Evolutionary conservation across 352 stramenopile genomes (phyloP), one percentile per base, ranked within the genome.

Genomic region (Phytopythium sindhum): DNA sequence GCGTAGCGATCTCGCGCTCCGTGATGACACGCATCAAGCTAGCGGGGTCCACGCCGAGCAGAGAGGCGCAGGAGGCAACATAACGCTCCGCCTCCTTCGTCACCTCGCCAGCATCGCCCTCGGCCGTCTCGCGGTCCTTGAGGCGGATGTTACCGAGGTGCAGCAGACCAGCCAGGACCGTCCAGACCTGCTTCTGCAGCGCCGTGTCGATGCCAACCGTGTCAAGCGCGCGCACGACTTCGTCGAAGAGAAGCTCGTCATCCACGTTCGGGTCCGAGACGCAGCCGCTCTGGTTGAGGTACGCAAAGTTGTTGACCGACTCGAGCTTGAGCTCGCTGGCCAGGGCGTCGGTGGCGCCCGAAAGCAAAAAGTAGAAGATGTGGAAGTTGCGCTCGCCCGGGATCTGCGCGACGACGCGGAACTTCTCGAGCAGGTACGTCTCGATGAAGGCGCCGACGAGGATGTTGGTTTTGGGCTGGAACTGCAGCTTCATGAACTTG

Each of bases 401-500:
- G 52, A 92, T 93, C 67, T 96, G 89, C 53, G 80, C 81, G 21
- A 95, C 86, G 14, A 97, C 86, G 45, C 91, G 86, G 61, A 94
- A 97, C 66, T 94, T 96, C 73, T 96, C 88, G 11, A 96, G 78
- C 68, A 96, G 63, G 60, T 96, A 96, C 72, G 86, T 96, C 72
- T 96, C 86, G 57, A 95, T 89, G 69, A 89, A 93, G 15, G 86
- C 88, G 28, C 88, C 88, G 9, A 66, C 78, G 41, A 96, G 82
- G 50, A 82, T 83, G 68, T 90, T 88, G 29, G 72, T 80, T 42
- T 84, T 71, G 1, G 81, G 79, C 64, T 85, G 69, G 73, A 97
- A 97, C 73, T 96, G 84, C 44, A 97, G 75, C 79, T 95, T 95
- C 85, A 95, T 95, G 55, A 94, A 96, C 73, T 94, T 94, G 51